A percentile compares a stretch with the other conserved stretches of the same genome.
Conservation (phyloP, 2,329 filamentous ascomycete species). For the Fusarium sp. region DNA sequence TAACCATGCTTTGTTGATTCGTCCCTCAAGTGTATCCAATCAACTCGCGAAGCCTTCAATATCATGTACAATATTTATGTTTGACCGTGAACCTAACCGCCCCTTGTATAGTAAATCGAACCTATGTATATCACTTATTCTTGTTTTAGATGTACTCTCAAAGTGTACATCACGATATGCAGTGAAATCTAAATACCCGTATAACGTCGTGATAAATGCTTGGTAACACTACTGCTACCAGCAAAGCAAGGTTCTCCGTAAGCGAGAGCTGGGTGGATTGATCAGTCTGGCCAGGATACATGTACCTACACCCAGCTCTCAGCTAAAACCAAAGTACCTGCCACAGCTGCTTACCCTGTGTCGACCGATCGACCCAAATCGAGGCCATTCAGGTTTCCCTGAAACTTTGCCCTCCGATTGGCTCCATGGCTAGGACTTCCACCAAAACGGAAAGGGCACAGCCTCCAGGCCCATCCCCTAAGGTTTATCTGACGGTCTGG, state of each 20-base stretch:
- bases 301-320: too few species aligned
- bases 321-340: too few species aligned
- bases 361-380: conserved; percentile 4
- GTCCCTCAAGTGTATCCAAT: background rate
- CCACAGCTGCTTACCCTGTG: background rate
- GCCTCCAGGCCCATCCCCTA: background rate
- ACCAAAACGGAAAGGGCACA: conserved; percentile 34
- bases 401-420: conserved; percentile 34
- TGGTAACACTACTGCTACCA: background rate
- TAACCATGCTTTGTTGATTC: background rate
- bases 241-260: background rate
- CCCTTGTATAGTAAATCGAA: background rate
- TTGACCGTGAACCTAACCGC: background rate
- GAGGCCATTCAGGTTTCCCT: conserved; percentile 14
- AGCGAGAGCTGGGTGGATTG: background rate
- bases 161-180: background rate
- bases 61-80: background rate
- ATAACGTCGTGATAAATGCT: background rate
- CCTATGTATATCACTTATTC: background rate
- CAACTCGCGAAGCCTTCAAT: background rate
- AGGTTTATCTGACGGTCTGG: conserved; percentile 34
- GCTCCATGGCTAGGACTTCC: background rate
- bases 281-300: too few species aligned
- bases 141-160: background rate
- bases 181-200: background rate